Base-by-base conservation (phyloP, 164 flowering plant genomes). In the Stephania yunnanensis region DNA sequence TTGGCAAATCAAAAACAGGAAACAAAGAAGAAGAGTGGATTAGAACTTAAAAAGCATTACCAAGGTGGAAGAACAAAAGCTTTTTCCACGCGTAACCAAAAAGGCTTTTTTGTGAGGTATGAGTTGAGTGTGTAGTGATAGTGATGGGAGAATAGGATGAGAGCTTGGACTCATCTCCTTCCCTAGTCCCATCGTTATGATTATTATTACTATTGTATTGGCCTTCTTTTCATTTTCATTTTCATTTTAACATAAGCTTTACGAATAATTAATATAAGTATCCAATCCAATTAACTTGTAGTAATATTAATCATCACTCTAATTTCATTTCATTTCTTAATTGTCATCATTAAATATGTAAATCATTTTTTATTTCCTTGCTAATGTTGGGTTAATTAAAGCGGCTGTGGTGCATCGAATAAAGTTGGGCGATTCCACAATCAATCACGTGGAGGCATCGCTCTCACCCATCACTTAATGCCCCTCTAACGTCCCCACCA, bases 401-500 rank as follows among this genome's bases (percentile, higher is more conserved):
- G 53, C 9, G 53, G 53, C 53, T 8, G 55, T 19, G 64, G 64
- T n/a, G 64, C n/a, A 19, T 3, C n/a, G 31, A 52, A 30, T n/a
- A 55, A 70, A 36, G 64, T 68, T 74, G 72, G 71, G 7, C 12
- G 69, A 69, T 53, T 52, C 66, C 72, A 75, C 73, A 22, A 69
- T 61, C n/a, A 25, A 67, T 77, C 75, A 68, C 50, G 72, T 72
- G 72, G 75, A 77, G n/a, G 36, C 50, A 78, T 73, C 73, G 20
- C 69, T 46, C 19, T 78, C 76, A 58, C 20, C 25, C 72, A 69
- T 68, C 46, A 61, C 64, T 19, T 74, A 61, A 73, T 73, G 75
- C 58, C 44, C 15, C 9, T 13, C 5, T 31, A 15, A 6, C 15
- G 55, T 17, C 22, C 20, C 72, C 73, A 53, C 73, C 66, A 13